Conservation (phyloP, 495 filamentous ascomycete genomes). For the Letharia lupina region DNA sequence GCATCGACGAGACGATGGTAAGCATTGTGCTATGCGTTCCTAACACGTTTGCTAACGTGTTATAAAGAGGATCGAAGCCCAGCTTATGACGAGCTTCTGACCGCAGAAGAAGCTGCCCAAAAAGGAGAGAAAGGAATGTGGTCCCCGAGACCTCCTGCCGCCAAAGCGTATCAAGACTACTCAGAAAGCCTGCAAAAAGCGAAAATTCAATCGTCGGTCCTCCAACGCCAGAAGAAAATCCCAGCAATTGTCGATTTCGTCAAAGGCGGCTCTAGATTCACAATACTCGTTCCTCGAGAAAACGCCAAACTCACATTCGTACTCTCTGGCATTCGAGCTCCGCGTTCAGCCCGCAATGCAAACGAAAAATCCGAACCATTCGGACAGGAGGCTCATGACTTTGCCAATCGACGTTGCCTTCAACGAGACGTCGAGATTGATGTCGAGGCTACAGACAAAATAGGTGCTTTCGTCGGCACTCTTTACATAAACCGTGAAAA, state of each 20-base stretch:
- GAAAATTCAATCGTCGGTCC: slow-evolving; percentile 77
- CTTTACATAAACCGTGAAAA: slow-evolving; percentile 92
- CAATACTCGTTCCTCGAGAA: slow-evolving; percentile 83
- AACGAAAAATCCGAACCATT: slow-evolving; percentile 85
- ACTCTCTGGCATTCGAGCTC: slow-evolving; percentile 88
- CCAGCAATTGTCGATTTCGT: slow-evolving; percentile 94
- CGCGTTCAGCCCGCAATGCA: slow-evolving; percentile 70
- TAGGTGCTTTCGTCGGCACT: slow-evolving; percentile 93
- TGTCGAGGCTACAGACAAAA: slow-evolving; percentile 88
- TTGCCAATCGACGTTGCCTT: slow-evolving; percentile 76
- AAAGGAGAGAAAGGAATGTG: slow-evolving; percentile 90
- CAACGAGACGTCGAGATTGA: slow-evolving; percentile 97
- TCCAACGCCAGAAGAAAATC: slow-evolving; percentile 85
- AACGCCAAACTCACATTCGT: slow-evolving; percentile 93
- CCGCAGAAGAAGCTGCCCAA: slow-evolving; percentile 77
- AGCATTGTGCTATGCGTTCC: background rate
- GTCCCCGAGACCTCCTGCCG: slow-evolving; percentile 72
- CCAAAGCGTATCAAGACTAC: slow-evolving; percentile 75
- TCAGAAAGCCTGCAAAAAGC: slow-evolving; percentile 91
- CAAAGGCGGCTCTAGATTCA: slow-evolving; percentile 91
- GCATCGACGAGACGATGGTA: slow-evolving; percentile 74
- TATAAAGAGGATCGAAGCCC: slow-evolving; percentile 65
- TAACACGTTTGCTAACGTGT: background rate
- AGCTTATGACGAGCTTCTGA: slow-evolving; percentile 86
- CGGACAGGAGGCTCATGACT: slow-evolving; percentile 86